Percentiles rank a stretch among this genome's conserved stretches.
phyloP scores from a whole-genome alignment of 176 grass and related monocot genomes.

The Chloris gayana region DNA sequence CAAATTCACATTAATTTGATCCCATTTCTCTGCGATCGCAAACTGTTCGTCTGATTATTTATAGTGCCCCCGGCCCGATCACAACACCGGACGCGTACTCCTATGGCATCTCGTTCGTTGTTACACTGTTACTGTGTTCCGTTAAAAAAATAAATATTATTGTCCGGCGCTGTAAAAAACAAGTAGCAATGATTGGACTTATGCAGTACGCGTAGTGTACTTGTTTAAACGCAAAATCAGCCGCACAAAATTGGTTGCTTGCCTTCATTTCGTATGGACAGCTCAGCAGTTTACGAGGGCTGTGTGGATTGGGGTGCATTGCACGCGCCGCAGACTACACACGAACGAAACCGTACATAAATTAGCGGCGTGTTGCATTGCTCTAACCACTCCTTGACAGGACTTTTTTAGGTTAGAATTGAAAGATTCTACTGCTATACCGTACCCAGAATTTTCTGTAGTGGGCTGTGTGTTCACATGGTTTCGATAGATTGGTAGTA shows the following conservation, averaged over 20 bases:
- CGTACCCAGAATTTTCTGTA: not conserved
- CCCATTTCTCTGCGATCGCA: slow-evolving; percentile 6
- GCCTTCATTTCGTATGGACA: slow-evolving; percentile 2
- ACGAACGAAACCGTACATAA: not conserved
- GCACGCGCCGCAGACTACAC: not conserved
- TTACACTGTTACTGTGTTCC: not conserved
- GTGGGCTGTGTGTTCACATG: no score
- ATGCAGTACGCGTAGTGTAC: not conserved
- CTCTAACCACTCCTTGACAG: slow-evolving; percentile 6
- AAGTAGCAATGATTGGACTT: not conserved
- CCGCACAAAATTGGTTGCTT: not conserved
- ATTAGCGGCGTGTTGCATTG: not conserved
- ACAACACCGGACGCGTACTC: not conserved
- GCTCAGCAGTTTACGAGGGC: not conserved
- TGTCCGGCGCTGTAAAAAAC: not conserved
- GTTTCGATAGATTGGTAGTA: no score
- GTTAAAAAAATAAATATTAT: not conserved
- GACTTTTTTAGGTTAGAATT: not conserved
- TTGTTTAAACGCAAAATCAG: slow-evolving; percentile 12
- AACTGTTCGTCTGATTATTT: slow-evolving; percentile 10
- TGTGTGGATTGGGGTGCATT: not conserved
- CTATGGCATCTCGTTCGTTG: not conserved
- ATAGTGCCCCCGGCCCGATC: not conserved
- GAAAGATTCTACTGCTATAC: not conserved
- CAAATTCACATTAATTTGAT: not conserved